Evolutionary conservation across 208 protist genomes (phyloP), one percentile per base, ranked within the genome.

Genomic region (Trypanosoma melophagium): DNA sequence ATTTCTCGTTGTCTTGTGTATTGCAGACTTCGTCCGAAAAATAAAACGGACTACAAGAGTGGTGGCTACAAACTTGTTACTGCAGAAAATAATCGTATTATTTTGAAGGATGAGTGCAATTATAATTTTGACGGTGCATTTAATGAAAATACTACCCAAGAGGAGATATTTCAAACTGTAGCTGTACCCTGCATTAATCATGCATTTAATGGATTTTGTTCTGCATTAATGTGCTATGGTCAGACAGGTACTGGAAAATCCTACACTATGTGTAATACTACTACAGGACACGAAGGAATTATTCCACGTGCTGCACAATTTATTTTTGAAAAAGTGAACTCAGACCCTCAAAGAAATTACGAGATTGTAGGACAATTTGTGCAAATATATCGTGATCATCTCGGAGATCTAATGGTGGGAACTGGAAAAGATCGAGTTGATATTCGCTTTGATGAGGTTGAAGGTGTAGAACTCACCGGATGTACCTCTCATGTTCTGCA

Each of bases 191-290:
- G 87, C 53, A 79, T 97, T 38, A 76, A 87, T 35, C 86, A 96
- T 63, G 86, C 90, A 19, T 89, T 97, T 66, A 81, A 92, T 22
- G 93, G 93, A 16, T 95, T 93, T 76, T 92, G 83, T 62, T 84
- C 85, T 7, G 89, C 93, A 0, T 69, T 97, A 24, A 95, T 97
- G 89, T 94, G 88, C 65, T 97, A 97, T 73, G 93, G 93, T 0
- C 93, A 95, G 72, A 97, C 93, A 10, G 90, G 91, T 54, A 95
- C 93, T 0, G 93, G 93, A 40, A 97, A 97, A 77, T 90, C 90
- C 14, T 96, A 78, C 74, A 97, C 93, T 9, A 95, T 97, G 93
- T 95, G 85, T 74, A 92, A 92, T 69, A 93, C 79, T 12, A 69
- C 82, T n/a, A 76, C 77, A 2, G 82, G 80, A 21, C 64, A 85